Evolutionary conservation across 1,139 yeast species (phyloP).

Genomic region (Saccharomyces hybrid): DNA sequence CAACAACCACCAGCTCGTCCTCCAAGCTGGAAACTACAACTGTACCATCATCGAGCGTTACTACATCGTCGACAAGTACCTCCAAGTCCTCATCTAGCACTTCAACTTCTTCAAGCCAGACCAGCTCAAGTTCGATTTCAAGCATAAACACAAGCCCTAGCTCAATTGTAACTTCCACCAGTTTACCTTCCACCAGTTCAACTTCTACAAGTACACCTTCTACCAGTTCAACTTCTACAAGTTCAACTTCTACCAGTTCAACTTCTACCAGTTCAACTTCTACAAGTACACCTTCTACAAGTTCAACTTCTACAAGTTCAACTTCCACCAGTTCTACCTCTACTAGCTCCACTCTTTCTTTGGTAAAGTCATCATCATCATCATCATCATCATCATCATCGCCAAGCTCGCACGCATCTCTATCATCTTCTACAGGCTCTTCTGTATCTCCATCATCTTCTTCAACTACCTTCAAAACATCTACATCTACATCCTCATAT

Average conservation of each 20-base stretch:
- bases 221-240: slow-evolving; percentile 1
- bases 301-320: background rate
- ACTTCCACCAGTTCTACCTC: background rate
- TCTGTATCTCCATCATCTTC: background rate
- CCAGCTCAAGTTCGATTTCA: background rate
- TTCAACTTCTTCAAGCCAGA: background rate
- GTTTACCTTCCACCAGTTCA: background rate
- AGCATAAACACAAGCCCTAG: background rate
- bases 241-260: background rate
- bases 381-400: background rate
- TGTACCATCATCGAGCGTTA: background rate
- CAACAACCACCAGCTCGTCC: background rate
- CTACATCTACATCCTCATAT: slow-evolving; percentile 1
- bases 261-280: background rate
- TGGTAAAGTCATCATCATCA: background rate
- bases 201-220: slow-evolving; percentile 4
- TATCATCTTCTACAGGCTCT: background rate
- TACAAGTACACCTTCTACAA: background rate
- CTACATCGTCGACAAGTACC: background rate
- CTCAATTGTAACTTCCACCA: background rate
- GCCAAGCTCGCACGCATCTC: background rate
- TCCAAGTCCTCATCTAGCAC: background rate
- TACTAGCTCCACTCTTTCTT: background rate
- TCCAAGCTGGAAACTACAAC: background rate
- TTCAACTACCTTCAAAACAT: background rate